phyloP scores from a whole-genome alignment of 371 early-diverging fungal species.

The Actinomortierella ambigua region DNA sequence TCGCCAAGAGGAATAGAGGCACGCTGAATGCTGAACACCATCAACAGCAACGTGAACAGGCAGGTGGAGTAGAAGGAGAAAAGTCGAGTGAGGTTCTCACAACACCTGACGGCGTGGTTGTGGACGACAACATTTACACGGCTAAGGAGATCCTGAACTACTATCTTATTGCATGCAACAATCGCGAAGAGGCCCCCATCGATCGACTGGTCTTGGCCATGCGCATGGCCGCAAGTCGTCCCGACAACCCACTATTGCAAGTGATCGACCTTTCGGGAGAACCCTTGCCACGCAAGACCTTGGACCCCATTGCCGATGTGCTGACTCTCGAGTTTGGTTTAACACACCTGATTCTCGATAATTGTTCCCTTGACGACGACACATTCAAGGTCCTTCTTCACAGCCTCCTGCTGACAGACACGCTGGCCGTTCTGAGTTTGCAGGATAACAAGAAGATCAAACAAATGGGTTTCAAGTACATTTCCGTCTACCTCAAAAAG shows the following conservation, averaged over 20 bases:
- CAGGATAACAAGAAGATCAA: conserved; percentile 63
- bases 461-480: conserved; percentile 63
- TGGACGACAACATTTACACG: conserved; percentile 45
- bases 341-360: conserved; percentile 54
- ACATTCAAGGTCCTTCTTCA: conserved; percentile 65
- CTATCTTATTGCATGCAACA: conserved; percentile 53
- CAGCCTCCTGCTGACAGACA: conserved; percentile 59
- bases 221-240: conserved; percentile 29
- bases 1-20: conserved; percentile 1
- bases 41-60: background rate
- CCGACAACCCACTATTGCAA: conserved; percentile 44
- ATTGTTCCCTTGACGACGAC: conserved; percentile 74
- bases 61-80: background rate
- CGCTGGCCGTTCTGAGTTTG: conserved; percentile 55
- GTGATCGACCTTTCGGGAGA: conserved; percentile 53
- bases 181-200: conserved; percentile 59
- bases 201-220: conserved; percentile 53
- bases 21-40: background rate
- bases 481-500: conserved; percentile 69
- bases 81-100: conserved; percentile 5
- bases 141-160: conserved; percentile 48
- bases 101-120: conserved; percentile 37
- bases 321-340: conserved; percentile 64
- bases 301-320: conserved; percentile 66
- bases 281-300: conserved; percentile 45